Base-by-base conservation (phyloP, 371 early-diverging fungal genomes). In the Saksenaea oblongispora region DNA sequence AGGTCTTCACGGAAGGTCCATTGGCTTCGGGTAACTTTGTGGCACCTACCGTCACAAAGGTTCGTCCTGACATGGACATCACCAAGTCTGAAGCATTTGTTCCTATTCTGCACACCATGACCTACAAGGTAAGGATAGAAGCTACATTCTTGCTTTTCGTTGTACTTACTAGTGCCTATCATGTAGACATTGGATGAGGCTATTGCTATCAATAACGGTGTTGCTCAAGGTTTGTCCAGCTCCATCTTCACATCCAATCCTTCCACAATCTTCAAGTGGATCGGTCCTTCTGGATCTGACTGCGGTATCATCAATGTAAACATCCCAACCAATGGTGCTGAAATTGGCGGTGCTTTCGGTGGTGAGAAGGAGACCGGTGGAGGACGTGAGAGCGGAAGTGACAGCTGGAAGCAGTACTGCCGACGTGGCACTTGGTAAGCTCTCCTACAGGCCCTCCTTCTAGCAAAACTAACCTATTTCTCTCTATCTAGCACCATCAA, bases 291-390 rank as follows among this genome's bases (percentile, higher is more conserved):
- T 24, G 98, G 98, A 22, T 95, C 96, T 14, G 98, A 98, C 79
- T 97, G 96, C 67, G 98, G 98, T 62, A 96, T 98, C 42, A 95
- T 97, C 73, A 98, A 98, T 72, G 93, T 95, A 55, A 98, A 98
- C 84, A 91, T 97, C 64, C 98, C 98, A 41, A 97, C 98, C 51
- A 96, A 95, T 74, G 98, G 98, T 37, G 98, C 98, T 10, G 98
- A 98, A 78, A 96, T 98, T 74, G 98, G 98, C 35, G 97, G 98
- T 57, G 98, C 98, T 8, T 97, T 98, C 78, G 98, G 98, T 54
- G 98, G 97, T 58, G 95, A 98, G 76, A 95, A 98, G 85, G 98
- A 96, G 71, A 98, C 97, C 36, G 98, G 98, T 56, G 95, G 98
- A 53, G 98, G 98, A 36, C 92, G 96, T 65, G 96, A 98, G 77